Percentiles rank a stretch among this genome's conserved stretches.
Conservation (phyloP, 768 basidiomycete species). For the Gautieria morchelliformis region DNA sequence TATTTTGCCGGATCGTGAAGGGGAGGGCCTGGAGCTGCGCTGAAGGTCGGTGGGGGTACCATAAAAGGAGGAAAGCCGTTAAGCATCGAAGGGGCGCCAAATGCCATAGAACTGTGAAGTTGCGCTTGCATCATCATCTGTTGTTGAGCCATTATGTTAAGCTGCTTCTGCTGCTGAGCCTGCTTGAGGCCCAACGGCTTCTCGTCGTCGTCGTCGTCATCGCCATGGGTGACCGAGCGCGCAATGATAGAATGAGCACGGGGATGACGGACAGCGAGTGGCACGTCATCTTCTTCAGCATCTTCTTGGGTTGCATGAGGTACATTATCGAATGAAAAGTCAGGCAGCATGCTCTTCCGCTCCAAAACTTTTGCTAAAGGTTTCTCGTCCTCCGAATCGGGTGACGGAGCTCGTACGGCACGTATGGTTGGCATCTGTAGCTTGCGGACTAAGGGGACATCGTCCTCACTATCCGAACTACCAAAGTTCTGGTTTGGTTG, state of each 20-base stretch:
- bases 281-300: constrained; percentile 22
- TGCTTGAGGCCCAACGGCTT: constrained; percentile 63
- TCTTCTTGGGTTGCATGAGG: constrained; percentile 17
- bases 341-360: constrained; percentile 22
- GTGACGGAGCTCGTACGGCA: constrained; percentile 17
- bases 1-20: constrained; percentile 57
- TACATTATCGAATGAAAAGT: constrained; percentile 34
- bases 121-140: constrained; percentile 72
- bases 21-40: constrained; percentile 47
- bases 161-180: constrained; percentile 71
- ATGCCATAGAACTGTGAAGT: constrained; percentile 66
- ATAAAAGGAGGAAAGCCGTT: constrained; percentile 46
- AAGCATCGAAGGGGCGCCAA: constrained; percentile 57
- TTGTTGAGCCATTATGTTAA: constrained; percentile 37
- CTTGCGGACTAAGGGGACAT: constrained; percentile 63
- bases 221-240: constrained; percentile 8
- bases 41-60: constrained; percentile 29
- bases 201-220: constrained; percentile 63
- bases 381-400: constrained; percentile 61
- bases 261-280: constrained; percentile 12
- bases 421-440: constrained; percentile 33
- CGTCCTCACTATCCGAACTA: constrained; percentile 45
- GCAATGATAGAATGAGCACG: not conserved
- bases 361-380: constrained; percentile 57
- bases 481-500: constrained; percentile 1